These are phyloP conservation scores for Thamnidium elegans DNA, from an alignment of 192 early-diverging fungal species.

Conservation along the genomic window DNA sequence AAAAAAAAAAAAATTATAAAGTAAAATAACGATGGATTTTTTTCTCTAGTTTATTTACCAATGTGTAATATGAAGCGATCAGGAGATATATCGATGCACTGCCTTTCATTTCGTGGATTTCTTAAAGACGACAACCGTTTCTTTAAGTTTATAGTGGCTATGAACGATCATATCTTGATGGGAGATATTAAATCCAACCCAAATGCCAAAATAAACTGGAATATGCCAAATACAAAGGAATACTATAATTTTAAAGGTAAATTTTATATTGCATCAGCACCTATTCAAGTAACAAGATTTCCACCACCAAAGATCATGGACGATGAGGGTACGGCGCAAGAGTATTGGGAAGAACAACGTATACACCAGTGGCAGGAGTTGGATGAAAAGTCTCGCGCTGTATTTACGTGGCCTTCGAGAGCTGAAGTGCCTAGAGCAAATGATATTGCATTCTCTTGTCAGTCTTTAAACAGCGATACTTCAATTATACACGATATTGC, in stretches of 20 bases:
- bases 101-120: slow-evolving; percentile 65
- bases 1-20: neutral
- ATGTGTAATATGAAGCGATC: slow-evolving; percentile 41
- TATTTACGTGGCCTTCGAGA: slow-evolving; percentile 66
- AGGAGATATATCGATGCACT: slow-evolving; percentile 53
- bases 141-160: slow-evolving; percentile 61
- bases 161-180: slow-evolving; percentile 69
- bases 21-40: neutral
- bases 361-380: slow-evolving; percentile 55
- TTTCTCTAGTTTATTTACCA: slow-evolving; percentile 25
- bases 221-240: slow-evolving; percentile 68
- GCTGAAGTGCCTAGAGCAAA: slow-evolving; percentile 51
- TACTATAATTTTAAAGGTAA: slow-evolving; percentile 65
- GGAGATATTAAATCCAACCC: slow-evolving; percentile 65
- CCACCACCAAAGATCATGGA: slow-evolving; percentile 50
- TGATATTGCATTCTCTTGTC: slow-evolving; percentile 55
- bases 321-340: slow-evolving; percentile 36
- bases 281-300: slow-evolving; percentile 62
- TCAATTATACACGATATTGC: slow-evolving; percentile 61
- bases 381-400: slow-evolving; percentile 54
- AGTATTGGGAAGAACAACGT: slow-evolving; percentile 70
- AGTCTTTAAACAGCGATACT: slow-evolving; percentile 45
- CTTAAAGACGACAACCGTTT: slow-evolving; percentile 59
- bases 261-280: slow-evolving; percentile 69
- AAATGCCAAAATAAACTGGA: slow-evolving; percentile 63